Base-by-base conservation (phyloP, 2,329 filamentous ascomycete genomes). In the Neophaeococcomyces mojaviensis region DNA sequence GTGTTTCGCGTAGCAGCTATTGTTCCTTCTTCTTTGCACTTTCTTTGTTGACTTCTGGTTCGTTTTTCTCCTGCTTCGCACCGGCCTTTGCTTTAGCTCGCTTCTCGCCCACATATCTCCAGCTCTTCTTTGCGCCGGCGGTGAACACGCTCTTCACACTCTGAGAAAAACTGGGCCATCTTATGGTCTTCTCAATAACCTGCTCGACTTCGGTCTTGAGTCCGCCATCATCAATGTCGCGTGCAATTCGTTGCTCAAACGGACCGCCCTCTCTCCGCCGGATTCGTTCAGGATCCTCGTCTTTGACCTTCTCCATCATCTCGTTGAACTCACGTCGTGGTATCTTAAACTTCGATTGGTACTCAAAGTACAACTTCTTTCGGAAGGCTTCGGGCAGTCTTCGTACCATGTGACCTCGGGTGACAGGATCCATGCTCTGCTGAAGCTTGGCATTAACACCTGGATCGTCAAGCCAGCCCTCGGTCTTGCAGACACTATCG, bases 331-430 rank as follows among this genome's bases (percentile, higher is more conserved):
- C 88, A 3, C 78, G 76, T 13, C 81, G 81, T 0, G 90, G 88
- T 35, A 98, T 92, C 46, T 78, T 77, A 59, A 89, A 94, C 59
- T 94, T 90, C 62, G 84, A 82, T 64, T 95, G 89, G 64, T 96
- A 98, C 59, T 89, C 82, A 65, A 95, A 95, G 68, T 98, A 98
- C 0, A 98, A 72, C 49, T 88, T 89, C 44, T 85, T 79, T 31
- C 92, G 80, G 74, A 98, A 97, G 4, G 81, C 76, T 58, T 84
- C 84, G 3, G 92, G 92, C 9, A 98, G 72, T 10, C 92, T 83
- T 4, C 92, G 81, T 8, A 98, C 90, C 87, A 98, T 98, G 66
- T 98, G 98, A 15, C 86, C 88, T 47, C 92, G 82, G 59, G 86
- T 88, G 48, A 86, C 69, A 0, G 89, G 86, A 58, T 95, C 86